phyloP scores from a whole-genome alignment of 2,329 filamentous ascomycete genomes.

The Colletotrichum brevisporum region DNA sequence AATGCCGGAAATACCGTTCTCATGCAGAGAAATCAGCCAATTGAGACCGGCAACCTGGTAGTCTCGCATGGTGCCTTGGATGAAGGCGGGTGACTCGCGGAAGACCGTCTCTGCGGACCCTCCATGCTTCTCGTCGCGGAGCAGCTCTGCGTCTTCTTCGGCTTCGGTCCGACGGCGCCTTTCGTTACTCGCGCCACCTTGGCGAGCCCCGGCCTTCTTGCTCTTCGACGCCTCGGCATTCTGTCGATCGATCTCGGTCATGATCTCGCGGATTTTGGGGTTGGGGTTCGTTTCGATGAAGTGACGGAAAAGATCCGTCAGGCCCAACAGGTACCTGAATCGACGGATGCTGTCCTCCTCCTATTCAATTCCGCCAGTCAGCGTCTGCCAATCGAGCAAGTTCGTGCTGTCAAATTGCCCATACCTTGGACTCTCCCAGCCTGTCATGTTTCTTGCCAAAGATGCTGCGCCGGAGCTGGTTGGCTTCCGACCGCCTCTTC shows the following conservation, averaged over 20 bases:
- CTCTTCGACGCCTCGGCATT: constrained; percentile 80
- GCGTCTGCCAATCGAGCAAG: background rate
- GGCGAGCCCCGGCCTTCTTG: constrained; percentile 82
- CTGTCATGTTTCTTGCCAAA: constrained; percentile 96
- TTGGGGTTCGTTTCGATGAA: constrained; percentile 99
- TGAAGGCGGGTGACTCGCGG: constrained; percentile 91
- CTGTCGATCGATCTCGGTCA: constrained; percentile 94
- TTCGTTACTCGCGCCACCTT: constrained; percentile 86
- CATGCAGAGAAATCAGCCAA: constrained; percentile 97
- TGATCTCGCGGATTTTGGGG: constrained; percentile 92
- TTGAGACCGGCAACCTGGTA: constrained; percentile 97
- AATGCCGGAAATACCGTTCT: constrained; percentile 99
- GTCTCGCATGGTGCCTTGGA: constrained; percentile 92
- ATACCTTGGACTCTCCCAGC: constrained; percentile 91
- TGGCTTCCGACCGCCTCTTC: constrained; percentile 87
- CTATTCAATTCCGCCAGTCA: constrained; percentile 56
- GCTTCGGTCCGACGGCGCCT: constrained; percentile 92
- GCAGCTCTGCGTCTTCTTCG: constrained; percentile 93
- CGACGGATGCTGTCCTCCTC: constrained; percentile 95
- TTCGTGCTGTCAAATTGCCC: constrained; percentile 22
- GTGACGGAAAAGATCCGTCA: constrained; percentile 97
- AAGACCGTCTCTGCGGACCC: constrained; percentile 91
- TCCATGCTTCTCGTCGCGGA: constrained; percentile 90
- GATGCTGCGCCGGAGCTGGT: constrained; percentile 90
- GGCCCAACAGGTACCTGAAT: constrained; percentile 93